Percentiles rank a stretch among this genome's conserved stretches.
Conservation (phyloP, 2,329 filamentous ascomycete species). For the Magnaporthiopsis rhizophila region DNA sequence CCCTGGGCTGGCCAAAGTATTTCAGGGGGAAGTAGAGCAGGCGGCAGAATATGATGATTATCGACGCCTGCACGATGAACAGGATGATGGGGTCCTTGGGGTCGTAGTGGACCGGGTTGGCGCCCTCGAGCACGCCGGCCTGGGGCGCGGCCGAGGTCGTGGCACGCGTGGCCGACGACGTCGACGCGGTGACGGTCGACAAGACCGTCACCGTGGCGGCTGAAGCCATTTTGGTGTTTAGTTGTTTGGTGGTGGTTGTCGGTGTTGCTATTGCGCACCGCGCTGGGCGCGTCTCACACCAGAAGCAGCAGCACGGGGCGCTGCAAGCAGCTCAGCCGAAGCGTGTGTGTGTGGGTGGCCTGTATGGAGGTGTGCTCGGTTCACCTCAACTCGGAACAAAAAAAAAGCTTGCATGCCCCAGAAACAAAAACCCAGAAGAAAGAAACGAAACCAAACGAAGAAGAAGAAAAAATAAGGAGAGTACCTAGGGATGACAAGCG, state of each 20-base stretch:
- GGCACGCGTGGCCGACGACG: conserved; percentile 23
- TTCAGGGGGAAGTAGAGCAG: conserved; percentile 64
- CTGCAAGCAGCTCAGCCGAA: neutral
- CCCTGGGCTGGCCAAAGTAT: conserved; percentile 63
- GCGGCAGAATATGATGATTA: conserved; percentile 70
- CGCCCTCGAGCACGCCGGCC: conserved; percentile 54
- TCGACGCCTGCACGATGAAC: conserved; percentile 59
- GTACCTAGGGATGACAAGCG: neutral
- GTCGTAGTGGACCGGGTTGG: conserved; percentile 55
- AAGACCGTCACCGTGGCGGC: conserved; percentile 12
- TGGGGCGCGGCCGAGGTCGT: conserved; percentile 17
- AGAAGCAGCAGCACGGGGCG: neutral
- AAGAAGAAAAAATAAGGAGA: neutral
- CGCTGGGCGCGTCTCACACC: neutral
- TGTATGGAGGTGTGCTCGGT: neutral
- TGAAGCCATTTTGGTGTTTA: conserved; percentile 16
- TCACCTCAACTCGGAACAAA: neutral
- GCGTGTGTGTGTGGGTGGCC: neutral
- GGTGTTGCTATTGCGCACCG: neutral
- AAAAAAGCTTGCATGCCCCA: neutral
- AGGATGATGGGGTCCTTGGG: conserved; percentile 57
- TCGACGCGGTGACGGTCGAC: conserved; percentile 11
- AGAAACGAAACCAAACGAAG: neutral
- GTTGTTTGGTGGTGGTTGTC: neutral
- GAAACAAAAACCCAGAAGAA: too few species aligned